phyloP scores from a whole-genome alignment of 805 yeast species.

The Starmerella khaoyaiensis region DNA sequence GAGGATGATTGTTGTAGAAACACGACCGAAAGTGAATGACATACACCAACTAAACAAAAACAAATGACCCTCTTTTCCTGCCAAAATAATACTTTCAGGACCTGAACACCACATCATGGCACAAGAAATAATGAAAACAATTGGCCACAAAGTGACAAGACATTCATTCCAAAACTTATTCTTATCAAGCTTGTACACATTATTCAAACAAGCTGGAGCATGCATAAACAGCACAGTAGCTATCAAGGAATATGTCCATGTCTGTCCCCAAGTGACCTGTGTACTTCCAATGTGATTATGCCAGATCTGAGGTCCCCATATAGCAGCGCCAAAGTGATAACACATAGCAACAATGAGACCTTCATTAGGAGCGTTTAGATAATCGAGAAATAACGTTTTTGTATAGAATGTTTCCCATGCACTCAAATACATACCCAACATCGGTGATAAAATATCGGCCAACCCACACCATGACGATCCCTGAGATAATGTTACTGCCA shows the following conservation, averaged over 20 bases:
- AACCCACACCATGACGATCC: constrained; percentile 49
- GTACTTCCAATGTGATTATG: not conserved
- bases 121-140: constrained; percentile 40
- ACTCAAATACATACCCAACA: constrained; percentile 43
- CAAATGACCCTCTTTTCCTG: constrained; percentile 30
- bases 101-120: constrained; percentile 36
- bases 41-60: constrained; percentile 65
- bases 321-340: constrained; percentile 51
- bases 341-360: constrained; percentile 60
- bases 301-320: constrained; percentile 37
- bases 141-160: constrained; percentile 45
- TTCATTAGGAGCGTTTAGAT: constrained; percentile 90
- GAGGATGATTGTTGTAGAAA: constrained; percentile 45
- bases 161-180: constrained; percentile 22
- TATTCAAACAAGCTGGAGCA: constrained; percentile 50
- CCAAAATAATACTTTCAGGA: constrained; percentile 37
- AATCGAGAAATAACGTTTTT: constrained; percentile 66
- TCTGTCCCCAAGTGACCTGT: constrained; percentile 11
- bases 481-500: constrained; percentile 60
- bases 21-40: constrained; percentile 82
- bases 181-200: constrained; percentile 27
- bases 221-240: constrained; percentile 40
- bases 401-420: constrained; percentile 96
- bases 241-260: constrained; percentile 25
- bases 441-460: constrained; percentile 33